Evolutionary conservation across 2,329 filamentous ascomycete species (phyloP), one percentile per base, ranked within the genome.

Genomic region (Scedosporium boydii): DNA sequence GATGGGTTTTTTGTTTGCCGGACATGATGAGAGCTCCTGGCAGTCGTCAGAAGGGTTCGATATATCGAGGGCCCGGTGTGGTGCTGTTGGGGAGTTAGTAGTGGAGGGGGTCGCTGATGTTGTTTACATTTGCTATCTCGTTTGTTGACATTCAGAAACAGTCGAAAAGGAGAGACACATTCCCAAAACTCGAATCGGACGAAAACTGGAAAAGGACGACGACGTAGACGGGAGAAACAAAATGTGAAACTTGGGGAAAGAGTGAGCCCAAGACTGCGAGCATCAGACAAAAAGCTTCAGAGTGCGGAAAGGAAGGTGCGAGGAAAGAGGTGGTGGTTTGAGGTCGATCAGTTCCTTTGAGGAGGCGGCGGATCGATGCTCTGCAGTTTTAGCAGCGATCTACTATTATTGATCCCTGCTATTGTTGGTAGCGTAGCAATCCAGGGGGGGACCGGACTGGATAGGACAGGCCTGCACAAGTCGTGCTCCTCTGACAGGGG

Each of bases 41-140:
- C 16, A 14, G 23, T 42, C 26, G 46, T 55, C n/a, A 18, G 16
- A 21, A 34, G 14, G n/a, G 21, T 27, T 44, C 57, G 21, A 53
- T n/a, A 38, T 27, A 16, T 55, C 29, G 18, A 23, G 51, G 29
- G 29, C 7, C 48, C 9, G 38, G 48, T 27, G 51, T 27, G 9
- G 38, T 46, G 58, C 23, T 29, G 42, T 41, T 59, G 10, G 29
- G 29, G 34, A 42, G 44, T 51, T 41, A 58, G 53, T 21, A 46
- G 34, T 23, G 60, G 16, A n/a, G 60, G 6, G 23, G 55, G 34
- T 10, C 26, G 41, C 21, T 46, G 26, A 34, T 21, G 12, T 61
- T 62, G 60, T 62, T 62, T 62, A 62, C 60, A 46, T 62, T 27
- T n/a, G 53, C 34, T 41, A 38, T 51, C 21, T 14, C 38, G 38